These are phyloP conservation scores for sorghum (Sorghum bicolor) DNA, from an alignment of 176 grass and related monocot genomes.

Conservation along the genomic window Sorghum_bicolor_NCBIv3 NC_012872.2:56151001-56151500, in stretches of 20 bases:
- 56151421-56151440: too few species aligned
- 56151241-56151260: neutral
- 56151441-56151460: too few species aligned
- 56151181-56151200: neutral
- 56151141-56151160: neutral
- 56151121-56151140: neutral
- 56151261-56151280: neutral
- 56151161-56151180: neutral
- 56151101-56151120: neutral
- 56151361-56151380: neutral
- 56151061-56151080: neutral
- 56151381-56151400: neutral
- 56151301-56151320: neutral
- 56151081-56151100: neutral
- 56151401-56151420: too few species aligned
- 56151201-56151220: neutral
- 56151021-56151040: neutral
- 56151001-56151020: neutral
- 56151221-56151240: neutral
- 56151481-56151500: too few species aligned
- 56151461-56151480: too few species aligned
- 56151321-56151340: neutral
- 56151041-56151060: neutral
- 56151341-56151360: neutral
- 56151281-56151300: neutral